These are phyloP conservation scores for Trametes cubensis DNA, from an alignment of 768 basidiomycete genomes.

Conservation along the genomic window DNA sequence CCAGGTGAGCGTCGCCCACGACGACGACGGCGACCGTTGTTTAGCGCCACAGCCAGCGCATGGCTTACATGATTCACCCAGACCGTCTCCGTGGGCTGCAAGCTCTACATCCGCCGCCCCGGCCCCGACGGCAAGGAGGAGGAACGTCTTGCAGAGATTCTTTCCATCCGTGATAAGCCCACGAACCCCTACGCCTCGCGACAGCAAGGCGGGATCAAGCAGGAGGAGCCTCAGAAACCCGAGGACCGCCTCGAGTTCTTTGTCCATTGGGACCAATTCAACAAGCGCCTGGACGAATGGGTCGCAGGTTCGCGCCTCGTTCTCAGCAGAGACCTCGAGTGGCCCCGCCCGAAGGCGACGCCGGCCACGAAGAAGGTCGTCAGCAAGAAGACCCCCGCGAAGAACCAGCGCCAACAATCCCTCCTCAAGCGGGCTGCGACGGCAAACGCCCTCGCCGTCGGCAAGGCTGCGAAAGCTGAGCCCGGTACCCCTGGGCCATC, in stretches of 20 bases:
- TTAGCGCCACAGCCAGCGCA: conserved; percentile 26
- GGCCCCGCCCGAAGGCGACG: conserved; percentile 85
- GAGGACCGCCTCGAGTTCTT: conserved; percentile 93
- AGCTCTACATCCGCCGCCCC: conserved; percentile 88
- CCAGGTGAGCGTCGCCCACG: conserved; percentile 52
- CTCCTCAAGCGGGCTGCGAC: conserved; percentile 70
- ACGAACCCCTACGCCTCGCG: conserved; percentile 60
- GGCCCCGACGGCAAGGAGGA: conserved; percentile 74
- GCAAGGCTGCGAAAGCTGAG: conserved; percentile 26
- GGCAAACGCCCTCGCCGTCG: conserved; percentile 39
- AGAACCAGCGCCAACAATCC: conserved; percentile 53
- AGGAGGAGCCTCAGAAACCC: conserved; percentile 53
- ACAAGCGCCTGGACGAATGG: conserved; percentile 99
- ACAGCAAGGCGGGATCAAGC: conserved; percentile 42
- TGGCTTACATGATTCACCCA: conserved; percentile 38
- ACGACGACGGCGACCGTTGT: conserved; percentile 29
- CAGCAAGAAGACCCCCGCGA: conserved; percentile 70
- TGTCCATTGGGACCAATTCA: conserved; percentile 98
- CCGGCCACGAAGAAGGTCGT: conserved; percentile 49
- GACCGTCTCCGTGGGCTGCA: conserved; percentile 93
- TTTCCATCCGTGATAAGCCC: conserved; percentile 91
- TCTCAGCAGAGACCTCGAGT: conserved; percentile 84
- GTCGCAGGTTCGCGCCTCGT: conserved; percentile 86
- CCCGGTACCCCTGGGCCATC: conserved; percentile 31
- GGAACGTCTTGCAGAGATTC: conserved; percentile 92